Percentiles rank a stretch among this genome's conserved stretches.
Conservation (phyloP, 208 protist genomes). For the Angomonas deanei region DNA sequence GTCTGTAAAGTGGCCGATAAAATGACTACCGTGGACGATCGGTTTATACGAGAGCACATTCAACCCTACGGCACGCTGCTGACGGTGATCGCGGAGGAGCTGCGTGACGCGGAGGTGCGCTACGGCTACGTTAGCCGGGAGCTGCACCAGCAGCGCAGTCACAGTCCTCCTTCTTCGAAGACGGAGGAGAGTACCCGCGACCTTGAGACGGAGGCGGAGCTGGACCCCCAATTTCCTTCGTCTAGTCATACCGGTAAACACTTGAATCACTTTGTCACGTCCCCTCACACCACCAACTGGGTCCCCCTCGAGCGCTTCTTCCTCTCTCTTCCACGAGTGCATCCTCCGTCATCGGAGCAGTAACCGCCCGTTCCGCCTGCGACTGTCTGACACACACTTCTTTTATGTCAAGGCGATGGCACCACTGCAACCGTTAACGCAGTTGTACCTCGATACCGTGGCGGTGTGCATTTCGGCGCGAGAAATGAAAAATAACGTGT, state of each 20-base stretch:
- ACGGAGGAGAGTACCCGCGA: not conserved
- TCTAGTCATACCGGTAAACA: slow-evolving; percentile 1
- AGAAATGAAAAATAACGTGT: not conserved
- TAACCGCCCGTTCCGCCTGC: slow-evolving; percentile 17
- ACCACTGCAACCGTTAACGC: slow-evolving; percentile 28
- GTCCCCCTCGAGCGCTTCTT: slow-evolving; percentile 62
- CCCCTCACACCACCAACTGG: slow-evolving; percentile 42
- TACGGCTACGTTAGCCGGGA: slow-evolving; percentile 71
- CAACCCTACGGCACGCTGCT: slow-evolving; percentile 72
- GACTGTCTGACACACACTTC: slow-evolving; percentile 43
- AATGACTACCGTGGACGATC: slow-evolving; percentile 43
- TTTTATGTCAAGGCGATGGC: slow-evolving; percentile 62
- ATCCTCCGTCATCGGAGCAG: slow-evolving; percentile 14
- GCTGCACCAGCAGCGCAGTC: slow-evolving; percentile 14
- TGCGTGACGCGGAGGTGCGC: slow-evolving; percentile 61
- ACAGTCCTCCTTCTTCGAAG: not conserved
- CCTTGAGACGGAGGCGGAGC: not conserved
- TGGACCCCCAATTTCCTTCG: not conserved
- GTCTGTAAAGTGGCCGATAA: slow-evolving; percentile 49
- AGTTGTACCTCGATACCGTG: slow-evolving; percentile 46
- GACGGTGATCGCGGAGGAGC: slow-evolving; percentile 66
- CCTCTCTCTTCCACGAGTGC: slow-evolving; percentile 31
- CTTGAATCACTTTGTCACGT: slow-evolving; percentile 74
- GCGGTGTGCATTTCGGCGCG: not conserved
- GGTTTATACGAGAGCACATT: slow-evolving; percentile 43